Base-by-base conservation (phyloP, 805 yeast species). In the Schwanniomyces pseudopolymorphus region DNA sequence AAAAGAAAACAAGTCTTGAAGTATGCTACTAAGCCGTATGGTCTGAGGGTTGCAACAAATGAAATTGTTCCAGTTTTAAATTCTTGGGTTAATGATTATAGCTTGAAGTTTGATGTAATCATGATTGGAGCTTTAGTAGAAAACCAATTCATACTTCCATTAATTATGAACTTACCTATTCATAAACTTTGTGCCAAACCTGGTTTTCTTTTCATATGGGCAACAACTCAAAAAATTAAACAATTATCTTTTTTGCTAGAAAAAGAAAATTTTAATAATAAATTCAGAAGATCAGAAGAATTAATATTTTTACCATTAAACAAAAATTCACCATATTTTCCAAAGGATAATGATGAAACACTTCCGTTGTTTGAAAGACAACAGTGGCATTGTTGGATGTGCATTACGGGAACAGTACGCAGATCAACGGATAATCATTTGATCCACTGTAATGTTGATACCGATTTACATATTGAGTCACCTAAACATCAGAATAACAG, bases 361-460 rank as follows among this genome's bases (percentile, higher is more conserved):
- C 46, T 54, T 43, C 58, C 67, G 2, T 60, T 87, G 21, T 74
- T 87, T 45, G 83, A 81, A 49, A 81, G 84, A 48, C 83, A 87
- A 64, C 94, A 87, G 66, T 91, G 97, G 96, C 97, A 92, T 67
- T 91, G 97, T 58, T 87, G 96, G 87, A 90, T 91, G 97, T 92
- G 97, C 56, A 87, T 91, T 44, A 91, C 96, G 2, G 97, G 97
- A 2, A 91, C 97, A 0, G 92, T 91, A 6, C 75, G 96, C 59
- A 77, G 97, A 57, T 81, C 95, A 2, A 81, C 84, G 0, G 97
- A 91, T 66, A 79, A 79, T 11, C 90, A 88, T 63, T 72, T 91
- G 48, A 90, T 91, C 50, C 95, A 91, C 62, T 92, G 97, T 68
- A 91, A 91, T 59, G 81, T 91, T 33, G 96, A 91, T 58, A 90